phyloP scores from a whole-genome alignment of 148 eudicot genomes.

The Rhododendron ovatum region DNA sequence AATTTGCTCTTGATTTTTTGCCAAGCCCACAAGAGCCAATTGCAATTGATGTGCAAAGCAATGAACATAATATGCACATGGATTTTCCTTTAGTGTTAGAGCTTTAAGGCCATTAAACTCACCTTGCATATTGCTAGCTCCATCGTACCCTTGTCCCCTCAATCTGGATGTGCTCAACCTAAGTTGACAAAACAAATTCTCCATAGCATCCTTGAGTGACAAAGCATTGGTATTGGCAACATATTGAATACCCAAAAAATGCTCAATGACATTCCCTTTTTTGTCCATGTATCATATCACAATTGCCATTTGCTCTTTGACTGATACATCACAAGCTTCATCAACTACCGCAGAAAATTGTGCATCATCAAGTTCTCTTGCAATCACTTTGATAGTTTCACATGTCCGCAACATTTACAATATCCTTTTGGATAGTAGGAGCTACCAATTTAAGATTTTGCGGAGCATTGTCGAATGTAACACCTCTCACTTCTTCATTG shows the following conservation, averaged over 20 bases:
- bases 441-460: too few species aligned
- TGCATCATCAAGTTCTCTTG: too few species aligned
- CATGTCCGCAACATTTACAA: too few species aligned
- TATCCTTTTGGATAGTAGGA: too few species aligned
- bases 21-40: slow-evolving; percentile 6
- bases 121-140: neutral
- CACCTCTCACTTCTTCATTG: too few species aligned
- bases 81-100: neutral
- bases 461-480: too few species aligned
- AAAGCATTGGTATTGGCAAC: neutral
- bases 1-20: neutral
- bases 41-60: neutral
- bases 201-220: neutral
- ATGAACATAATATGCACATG: neutral
- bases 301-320: neutral
- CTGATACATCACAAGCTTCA: neutral
- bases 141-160: neutral
- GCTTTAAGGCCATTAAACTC: neutral
- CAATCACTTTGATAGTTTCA: too few species aligned
- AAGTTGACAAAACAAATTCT: neutral
- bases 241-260: neutral
- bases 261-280: neutral
- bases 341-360: too few species aligned
- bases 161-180: neutral
- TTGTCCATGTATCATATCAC: neutral